Evolutionary conservation across 176 grass and related monocot genomes (phyloP), one percentile per base, ranked within the genome.

Genomic region (Luzula sylvatica): DNA sequence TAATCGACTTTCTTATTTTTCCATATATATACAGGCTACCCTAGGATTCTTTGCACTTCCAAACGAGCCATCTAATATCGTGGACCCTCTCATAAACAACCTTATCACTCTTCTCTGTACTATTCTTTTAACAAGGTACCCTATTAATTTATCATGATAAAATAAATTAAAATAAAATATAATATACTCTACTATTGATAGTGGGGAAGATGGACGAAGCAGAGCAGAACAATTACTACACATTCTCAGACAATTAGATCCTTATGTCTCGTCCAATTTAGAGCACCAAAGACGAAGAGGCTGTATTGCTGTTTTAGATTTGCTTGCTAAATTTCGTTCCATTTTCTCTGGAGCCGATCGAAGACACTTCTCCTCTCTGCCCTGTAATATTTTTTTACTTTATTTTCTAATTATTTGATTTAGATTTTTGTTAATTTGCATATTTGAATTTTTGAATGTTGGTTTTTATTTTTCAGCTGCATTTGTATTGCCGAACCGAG

Each of bases 121-220:
- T 58, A 88, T 95, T 72, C 84, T 95, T 45, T 63, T 86, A 65
- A 95, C 90, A 38, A 95, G 90, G 90, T 95, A 84, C 65, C 27
- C 15, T 16, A 46, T 45, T n/a, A 41, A 30, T 52, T 38, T 23
- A 12, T 39, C 43, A 63, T 7, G 46, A 25, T 46, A 15, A 25
- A 63, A 29, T 23, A 63, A 63, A 46, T 46, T 23, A 21, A 48
- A 35, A 35, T 35, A 35, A 35, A 35, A 25, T 9, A 56, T 73
- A 15, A 28, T 44, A 35, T 71, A 56, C 70, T 38, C 9, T 40
- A 50, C 40, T 26, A 69, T 82, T 63, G 27, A 66, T 67, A 95
- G 90, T 44, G 90, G 90, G 64, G 90, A 95, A 86, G 90, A 88
- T 79, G 90, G 90, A 46, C 76, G 90, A 69, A 95, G 90, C 75